A percentile compares a stretch with the other conserved stretches of the same genome.
Conservation (phyloP, 2,329 filamentous ascomycete genomes). For the Fusarium cicatricum region DNA sequence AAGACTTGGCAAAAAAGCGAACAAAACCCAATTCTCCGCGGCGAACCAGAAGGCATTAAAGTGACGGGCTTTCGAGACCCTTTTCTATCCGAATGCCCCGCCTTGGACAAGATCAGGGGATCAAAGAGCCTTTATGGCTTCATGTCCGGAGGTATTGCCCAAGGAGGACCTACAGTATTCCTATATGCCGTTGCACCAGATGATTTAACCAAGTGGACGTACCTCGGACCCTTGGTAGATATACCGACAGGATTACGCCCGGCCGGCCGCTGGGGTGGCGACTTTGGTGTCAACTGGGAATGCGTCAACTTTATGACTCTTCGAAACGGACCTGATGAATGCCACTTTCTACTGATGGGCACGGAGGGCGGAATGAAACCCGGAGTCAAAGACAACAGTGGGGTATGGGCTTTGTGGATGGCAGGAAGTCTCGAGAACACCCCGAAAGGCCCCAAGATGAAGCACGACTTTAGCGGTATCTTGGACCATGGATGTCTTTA, state of each 20-base stretch:
- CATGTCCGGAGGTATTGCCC: conserved; percentile 56
- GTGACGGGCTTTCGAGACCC: conserved; percentile 49
- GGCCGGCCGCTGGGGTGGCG: conserved; percentile 55
- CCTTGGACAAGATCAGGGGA: conserved; percentile 38
- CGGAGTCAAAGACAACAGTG: conserved; percentile 25
- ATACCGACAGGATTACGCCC: conserved; percentile 49
- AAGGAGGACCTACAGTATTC: conserved; percentile 54
- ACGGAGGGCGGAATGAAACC: conserved; percentile 50
- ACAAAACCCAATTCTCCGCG: conserved; percentile 44
- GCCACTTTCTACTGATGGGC: conserved; percentile 55
- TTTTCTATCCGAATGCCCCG: conserved; percentile 43
- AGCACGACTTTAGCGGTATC: conserved; percentile 52
- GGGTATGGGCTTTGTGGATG: conserved; percentile 52
- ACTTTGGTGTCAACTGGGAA: conserved; percentile 62
- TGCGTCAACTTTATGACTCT: conserved; percentile 57
- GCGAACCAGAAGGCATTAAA: conserved; percentile 39
- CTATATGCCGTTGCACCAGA: conserved; percentile 53
- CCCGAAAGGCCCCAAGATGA: conserved; percentile 32
- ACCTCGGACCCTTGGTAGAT: conserved; percentile 53
- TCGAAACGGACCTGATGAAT: conserved; percentile 38
- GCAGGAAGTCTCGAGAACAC: conserved; percentile 43
- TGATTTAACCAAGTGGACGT: conserved; percentile 55
- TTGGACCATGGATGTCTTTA: conserved; percentile 59
- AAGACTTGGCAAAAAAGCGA: conserved; percentile 45
- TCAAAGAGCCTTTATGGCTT: conserved; percentile 52